These are phyloP conservation scores for Candida lessepsii DNA, from an alignment of 805 yeast genomes.

Conservation along the genomic window DNA sequence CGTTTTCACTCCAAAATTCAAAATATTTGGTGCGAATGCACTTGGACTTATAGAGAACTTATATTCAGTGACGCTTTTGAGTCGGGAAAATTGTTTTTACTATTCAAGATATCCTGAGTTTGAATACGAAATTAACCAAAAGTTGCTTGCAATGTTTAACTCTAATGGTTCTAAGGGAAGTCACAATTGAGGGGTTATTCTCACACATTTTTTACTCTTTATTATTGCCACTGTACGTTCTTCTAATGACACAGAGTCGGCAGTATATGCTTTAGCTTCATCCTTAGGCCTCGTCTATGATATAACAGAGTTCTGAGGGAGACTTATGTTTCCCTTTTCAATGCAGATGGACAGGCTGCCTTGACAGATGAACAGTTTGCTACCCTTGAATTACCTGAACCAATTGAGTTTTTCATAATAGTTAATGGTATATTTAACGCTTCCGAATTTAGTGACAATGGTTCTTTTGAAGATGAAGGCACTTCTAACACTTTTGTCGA, in stretches of 20 bases:
- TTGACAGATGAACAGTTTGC: constrained; percentile 9
- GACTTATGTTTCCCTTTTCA: constrained; percentile 8
- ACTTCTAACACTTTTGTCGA: constrained; percentile 3
- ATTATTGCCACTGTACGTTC: constrained; percentile 3
- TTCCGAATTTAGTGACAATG: constrained; percentile 8
- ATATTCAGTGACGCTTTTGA: no score
- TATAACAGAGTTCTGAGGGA: constrained; percentile 8
- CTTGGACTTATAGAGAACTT: no score
- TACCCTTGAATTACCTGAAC: constrained; percentile 9
- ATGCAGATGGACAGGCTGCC: constrained; percentile 7
- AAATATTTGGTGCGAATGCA: no score
- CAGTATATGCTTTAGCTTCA: constrained; percentile 5
- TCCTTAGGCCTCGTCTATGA: constrained; percentile 5
- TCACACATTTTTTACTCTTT: constrained; percentile 4
- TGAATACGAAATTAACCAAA: background rate
- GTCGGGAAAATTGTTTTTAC: no score
- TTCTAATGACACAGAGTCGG: constrained; percentile 6
- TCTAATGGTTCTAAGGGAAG: constrained; percentile 4
- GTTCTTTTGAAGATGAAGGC: constrained; percentile 5
- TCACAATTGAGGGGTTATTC: background rate
- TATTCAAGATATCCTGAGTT: background rate
- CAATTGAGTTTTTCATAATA: constrained; percentile 8
- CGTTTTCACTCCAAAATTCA: no score
- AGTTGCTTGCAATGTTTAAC: constrained; percentile 4
- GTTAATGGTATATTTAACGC: constrained; percentile 10